Conservation (phyloP, 768 basidiomycete species). For the Chlorophyllum brunneum region DNA sequence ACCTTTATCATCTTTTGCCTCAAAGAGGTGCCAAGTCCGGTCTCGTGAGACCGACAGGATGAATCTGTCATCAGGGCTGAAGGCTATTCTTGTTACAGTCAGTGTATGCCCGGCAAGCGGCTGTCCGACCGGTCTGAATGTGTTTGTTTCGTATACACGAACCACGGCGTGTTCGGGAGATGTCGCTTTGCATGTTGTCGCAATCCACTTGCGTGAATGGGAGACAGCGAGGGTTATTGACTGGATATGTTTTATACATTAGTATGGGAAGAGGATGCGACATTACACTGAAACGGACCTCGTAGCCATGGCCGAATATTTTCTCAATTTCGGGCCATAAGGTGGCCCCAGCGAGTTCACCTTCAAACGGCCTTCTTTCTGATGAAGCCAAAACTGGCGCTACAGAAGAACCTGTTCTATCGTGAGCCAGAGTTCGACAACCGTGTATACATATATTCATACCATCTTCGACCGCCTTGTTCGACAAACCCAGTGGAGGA, state of each 20-base stretch:
- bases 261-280: not conserved
- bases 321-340: constrained; percentile 98
- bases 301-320: constrained; percentile 96
- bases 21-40: constrained; percentile 85
- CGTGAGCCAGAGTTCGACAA: not conserved
- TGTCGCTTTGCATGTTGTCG: constrained; percentile 89
- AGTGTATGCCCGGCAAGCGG: constrained; percentile 82
- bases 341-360: constrained; percentile 81
- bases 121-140: constrained; percentile 65
- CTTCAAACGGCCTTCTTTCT: constrained; percentile 74
- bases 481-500: constrained; percentile 91
- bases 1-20: constrained; percentile 41
- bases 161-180: constrained; percentile 86
- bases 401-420: constrained; percentile 15
- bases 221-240: constrained; percentile 81
- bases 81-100: constrained; percentile 87
- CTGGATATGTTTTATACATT: constrained; percentile 32
- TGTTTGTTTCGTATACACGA: constrained; percentile 71
- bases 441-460: constrained; percentile 12
- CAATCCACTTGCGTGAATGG: constrained; percentile 61
- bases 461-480: constrained; percentile 84
- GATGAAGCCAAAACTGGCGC: constrained; percentile 22
- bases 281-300: constrained; percentile 45
- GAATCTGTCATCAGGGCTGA: constrained; percentile 79
- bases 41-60: constrained; percentile 89